phyloP scores from a whole-genome alignment of 371 early-diverging fungal genomes.

The Mucor plumbeus region DNA sequence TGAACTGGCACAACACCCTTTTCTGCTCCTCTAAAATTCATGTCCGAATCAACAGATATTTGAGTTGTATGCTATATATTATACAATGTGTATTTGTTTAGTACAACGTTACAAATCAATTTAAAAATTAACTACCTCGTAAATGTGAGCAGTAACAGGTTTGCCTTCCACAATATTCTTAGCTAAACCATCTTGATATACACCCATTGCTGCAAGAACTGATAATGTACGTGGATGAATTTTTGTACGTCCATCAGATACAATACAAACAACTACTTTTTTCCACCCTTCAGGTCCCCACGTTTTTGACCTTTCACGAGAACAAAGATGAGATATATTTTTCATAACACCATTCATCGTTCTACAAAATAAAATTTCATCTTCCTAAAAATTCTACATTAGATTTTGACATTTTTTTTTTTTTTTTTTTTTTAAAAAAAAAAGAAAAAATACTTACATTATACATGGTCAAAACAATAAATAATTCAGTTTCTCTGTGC shows the following conservation, averaged over 20 bases:
- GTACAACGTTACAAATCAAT: constrained; percentile 24
- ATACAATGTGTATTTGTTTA: not conserved
- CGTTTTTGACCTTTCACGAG: constrained; percentile 74
- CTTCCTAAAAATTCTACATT: constrained; percentile 64
- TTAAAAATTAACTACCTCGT: constrained; percentile 60
- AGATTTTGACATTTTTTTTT: not conserved
- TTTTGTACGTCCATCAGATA: constrained; percentile 77
- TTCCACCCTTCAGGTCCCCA: constrained; percentile 95
- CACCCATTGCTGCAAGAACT: constrained; percentile 86
- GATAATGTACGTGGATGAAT: constrained; percentile 74
- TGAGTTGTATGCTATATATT: constrained; percentile 83
- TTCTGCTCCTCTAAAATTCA: constrained; percentile 77
- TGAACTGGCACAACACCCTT: constrained; percentile 87
- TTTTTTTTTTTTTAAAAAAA: too few relatives aligned
- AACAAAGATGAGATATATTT: constrained; percentile 89
- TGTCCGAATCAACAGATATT: constrained; percentile 74
- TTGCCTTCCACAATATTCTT: constrained; percentile 66
- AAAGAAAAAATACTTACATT: constrained; percentile 52
- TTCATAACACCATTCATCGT: constrained; percentile 91
- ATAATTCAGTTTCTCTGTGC: constrained; percentile 82
- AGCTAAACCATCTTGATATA: constrained; percentile 89
- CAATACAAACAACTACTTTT: constrained; percentile 90
- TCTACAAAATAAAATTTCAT: constrained; percentile 87
- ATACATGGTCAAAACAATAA: constrained; percentile 88
- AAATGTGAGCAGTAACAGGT: constrained; percentile 79